Percentiles rank a stretch among this genome's conserved stretches.
These are phyloP conservation scores for Auriscalpium microsporum DNA, from an alignment of 768 basidiomycete genomes.

Conservation along the genomic window DNA sequence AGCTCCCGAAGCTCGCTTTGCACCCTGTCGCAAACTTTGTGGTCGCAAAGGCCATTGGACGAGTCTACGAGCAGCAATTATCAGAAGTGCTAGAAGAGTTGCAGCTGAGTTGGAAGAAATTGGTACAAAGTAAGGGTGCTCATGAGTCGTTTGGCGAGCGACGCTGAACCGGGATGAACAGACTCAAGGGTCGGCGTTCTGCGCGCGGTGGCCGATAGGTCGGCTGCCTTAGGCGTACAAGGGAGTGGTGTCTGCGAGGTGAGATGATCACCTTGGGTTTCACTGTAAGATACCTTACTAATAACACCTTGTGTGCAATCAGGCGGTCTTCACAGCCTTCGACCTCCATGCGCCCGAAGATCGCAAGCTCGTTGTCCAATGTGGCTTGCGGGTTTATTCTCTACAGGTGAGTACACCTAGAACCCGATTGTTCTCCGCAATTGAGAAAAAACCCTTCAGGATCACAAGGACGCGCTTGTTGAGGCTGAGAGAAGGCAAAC, in stretches of 20 bases:
- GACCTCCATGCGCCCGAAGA: conserved; percentile 8
- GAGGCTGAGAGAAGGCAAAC: background rate
- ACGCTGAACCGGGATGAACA: conserved; percentile 31
- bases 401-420: background rate
- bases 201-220: conserved; percentile 65
- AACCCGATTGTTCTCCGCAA: too few relatives aligned
- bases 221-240: conserved; percentile 22
- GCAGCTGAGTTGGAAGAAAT: conserved; percentile 43
- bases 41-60: conserved; percentile 66
- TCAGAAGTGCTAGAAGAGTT: conserved; percentile 52
- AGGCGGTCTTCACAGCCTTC: conserved; percentile 14
- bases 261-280: background rate
- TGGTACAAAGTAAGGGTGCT: conserved; percentile 53
- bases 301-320: conserved; percentile 11
- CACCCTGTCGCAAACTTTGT: conserved; percentile 97
- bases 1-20: conserved; percentile 58
- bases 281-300: background rate
- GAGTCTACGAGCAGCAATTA: conserved; percentile 51
- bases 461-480: conserved; percentile 14
- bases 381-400: conserved; percentile 8
- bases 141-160: background rate
- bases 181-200: conserved; percentile 71
- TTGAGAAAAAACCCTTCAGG: conserved; percentile 9
- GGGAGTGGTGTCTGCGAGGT: conserved; percentile 14
- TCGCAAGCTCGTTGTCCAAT: conserved; percentile 7